Evolutionary conservation across 495 filamentous ascomycete species (phyloP), one percentile per base, ranked within the genome.

Genomic region (Podospora australis): DNA sequence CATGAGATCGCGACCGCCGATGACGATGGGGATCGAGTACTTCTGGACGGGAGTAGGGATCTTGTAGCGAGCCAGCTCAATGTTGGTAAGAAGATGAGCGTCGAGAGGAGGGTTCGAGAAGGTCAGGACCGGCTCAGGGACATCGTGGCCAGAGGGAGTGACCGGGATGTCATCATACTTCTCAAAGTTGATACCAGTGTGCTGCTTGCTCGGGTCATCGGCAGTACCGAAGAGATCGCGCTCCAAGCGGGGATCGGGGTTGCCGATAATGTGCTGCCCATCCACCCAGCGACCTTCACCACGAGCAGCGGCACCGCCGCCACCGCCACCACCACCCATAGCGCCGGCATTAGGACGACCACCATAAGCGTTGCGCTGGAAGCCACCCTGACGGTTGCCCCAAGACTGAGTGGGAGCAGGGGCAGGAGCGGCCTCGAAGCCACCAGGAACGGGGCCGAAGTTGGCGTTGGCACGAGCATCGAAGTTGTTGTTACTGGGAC

Each of bases 151-250:
- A 49, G 92, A 96, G 34, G 94, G 91, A 65, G 96, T 92, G 48
- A 98, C 94, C 26, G 92, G 92, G 58, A 98, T 98, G 63, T 98
- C 92, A 60, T 98, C 92, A 70, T 98, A 98, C 74, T 98, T 98
- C 72, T 95, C 82, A 63, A 98, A 98, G 77, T 98, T 98, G 82
- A 98, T 97, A 62, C 92, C 92, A 16, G 87, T 96, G 58, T 88
- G 86, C 66, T 95, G 86, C 74, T 95, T 96, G 53, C 86, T 80
- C 47, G 90, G 89, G 60, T 97, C 92, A 67, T 97, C 92, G 53
- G 88, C 79, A 35, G 85, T 81, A 61, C 92, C 92, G 69, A 96
- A 98, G 38, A 98, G 83, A 59, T 98, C 92, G 63, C 90, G 89
- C 74, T 98, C 92, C 20, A 92, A 49, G 56, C 90, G 89, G 46